Percentiles rank a stretch among this genome's conserved stretches.
Conservation (phyloP, 345 rosid species). For the Ailanthus altissimus region DNA sequence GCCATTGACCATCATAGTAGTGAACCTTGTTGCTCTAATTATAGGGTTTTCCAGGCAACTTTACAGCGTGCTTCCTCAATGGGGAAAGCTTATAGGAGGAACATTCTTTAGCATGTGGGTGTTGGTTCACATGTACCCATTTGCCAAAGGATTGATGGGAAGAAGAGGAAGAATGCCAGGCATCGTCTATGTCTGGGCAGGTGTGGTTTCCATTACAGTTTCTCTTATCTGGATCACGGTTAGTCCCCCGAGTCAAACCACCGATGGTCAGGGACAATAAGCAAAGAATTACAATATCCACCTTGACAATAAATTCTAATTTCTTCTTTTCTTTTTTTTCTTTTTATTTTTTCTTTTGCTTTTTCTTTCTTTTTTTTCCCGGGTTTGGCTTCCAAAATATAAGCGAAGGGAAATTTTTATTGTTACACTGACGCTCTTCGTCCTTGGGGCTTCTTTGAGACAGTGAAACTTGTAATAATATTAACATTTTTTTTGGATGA, state of each 20-base stretch:
- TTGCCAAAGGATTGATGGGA: slow-evolving; percentile 80
- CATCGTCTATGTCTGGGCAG: slow-evolving; percentile 81
- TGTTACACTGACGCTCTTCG: neutral
- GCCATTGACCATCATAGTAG: slow-evolving; percentile 76
- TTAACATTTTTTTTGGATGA: neutral
- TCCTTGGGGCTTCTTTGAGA: neutral
- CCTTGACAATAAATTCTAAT: neutral
- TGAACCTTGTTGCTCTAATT: slow-evolving; percentile 66
- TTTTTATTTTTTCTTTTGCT: too few relatives aligned
- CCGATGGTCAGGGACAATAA: slow-evolving; percentile 22
- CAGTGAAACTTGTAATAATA: neutral
- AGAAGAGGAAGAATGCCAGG: slow-evolving; percentile 86
- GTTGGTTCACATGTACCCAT: slow-evolving; percentile 82
- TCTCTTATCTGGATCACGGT: slow-evolving; percentile 76
- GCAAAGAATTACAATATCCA: neutral
- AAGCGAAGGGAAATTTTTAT: neutral
- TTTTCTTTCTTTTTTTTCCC: too few relatives aligned
- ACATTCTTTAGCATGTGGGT: slow-evolving; percentile 88
- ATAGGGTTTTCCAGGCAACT: slow-evolving; percentile 70
- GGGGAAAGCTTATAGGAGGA: slow-evolving; percentile 88
- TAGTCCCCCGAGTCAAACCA: slow-evolving; percentile 56
- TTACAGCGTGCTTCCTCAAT: slow-evolving; percentile 83
- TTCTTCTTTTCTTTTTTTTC: neutral
- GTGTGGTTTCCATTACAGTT: slow-evolving; percentile 64
- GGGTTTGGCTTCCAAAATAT: neutral